Percentiles rank a stretch among this genome's conserved stretches.
Conservation (phyloP, 805 yeast genomes). For the Myxozyma melibiosi region DNA sequence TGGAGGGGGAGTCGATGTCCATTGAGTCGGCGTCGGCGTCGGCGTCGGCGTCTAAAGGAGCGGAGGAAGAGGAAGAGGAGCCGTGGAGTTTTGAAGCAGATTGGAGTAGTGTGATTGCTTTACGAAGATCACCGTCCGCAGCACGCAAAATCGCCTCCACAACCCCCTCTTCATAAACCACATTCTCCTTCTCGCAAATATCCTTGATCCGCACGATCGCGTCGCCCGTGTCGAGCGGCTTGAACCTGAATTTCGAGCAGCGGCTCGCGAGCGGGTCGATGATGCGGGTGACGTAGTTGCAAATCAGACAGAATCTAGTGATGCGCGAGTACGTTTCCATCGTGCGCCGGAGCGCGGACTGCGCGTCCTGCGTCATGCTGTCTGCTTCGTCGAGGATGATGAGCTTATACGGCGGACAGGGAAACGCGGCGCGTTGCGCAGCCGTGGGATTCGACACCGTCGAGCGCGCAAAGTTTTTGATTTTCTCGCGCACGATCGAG, state of each 20-base stretch:
- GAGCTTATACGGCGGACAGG: constrained; percentile 95
- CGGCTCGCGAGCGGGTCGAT: constrained; percentile 96
- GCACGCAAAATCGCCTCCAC: constrained; percentile 67
- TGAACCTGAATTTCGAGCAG: constrained; percentile 93
- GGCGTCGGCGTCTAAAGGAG: constrained; percentile 28
- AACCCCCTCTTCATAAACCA: constrained; percentile 54
- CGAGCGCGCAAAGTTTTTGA: constrained; percentile 82
- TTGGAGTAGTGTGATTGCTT: constrained; percentile 87
- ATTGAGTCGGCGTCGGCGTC: neutral
- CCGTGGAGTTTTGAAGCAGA: constrained; percentile 68
- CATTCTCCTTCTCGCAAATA: constrained; percentile 58
- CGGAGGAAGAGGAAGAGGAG: too few species aligned
- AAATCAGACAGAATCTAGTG: constrained; percentile 89
- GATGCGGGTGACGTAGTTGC: constrained; percentile 95
- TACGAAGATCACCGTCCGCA: constrained; percentile 88
- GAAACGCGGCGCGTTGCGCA: constrained; percentile 70
- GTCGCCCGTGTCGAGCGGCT: constrained; percentile 67
- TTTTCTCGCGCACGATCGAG: constrained; percentile 80
- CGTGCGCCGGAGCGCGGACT: constrained; percentile 90
- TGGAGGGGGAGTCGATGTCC: constrained; percentile 10
- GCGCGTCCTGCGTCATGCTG: constrained; percentile 97
- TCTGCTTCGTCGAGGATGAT: constrained; percentile 95
- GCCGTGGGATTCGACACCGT: constrained; percentile 78
- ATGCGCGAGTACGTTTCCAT: constrained; percentile 89
- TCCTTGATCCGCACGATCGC: constrained; percentile 68